Base-by-base conservation (phyloP, 805 yeast genomes). In the Starmerella floricola region DNA sequence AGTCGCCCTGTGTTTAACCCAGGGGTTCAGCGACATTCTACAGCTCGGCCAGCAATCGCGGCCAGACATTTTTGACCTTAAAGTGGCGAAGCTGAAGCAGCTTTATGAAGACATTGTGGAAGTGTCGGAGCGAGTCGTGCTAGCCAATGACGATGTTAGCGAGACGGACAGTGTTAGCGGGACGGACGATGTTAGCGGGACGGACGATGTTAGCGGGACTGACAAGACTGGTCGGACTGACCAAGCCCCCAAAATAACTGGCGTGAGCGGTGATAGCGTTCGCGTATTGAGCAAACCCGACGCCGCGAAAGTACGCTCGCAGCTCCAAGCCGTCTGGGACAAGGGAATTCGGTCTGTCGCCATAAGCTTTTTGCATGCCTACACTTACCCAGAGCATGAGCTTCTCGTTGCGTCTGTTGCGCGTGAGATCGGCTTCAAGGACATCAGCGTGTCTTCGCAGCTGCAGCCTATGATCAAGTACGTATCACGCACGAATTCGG, bases 31-130 rank as follows among this genome's bases (percentile, higher is more conserved):
- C 51, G 96, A 88, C 56, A 76, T 82, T 31, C 65, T 88, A 47
- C 62, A 68, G 2, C 87, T 88, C 51, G 97, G 97, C 2, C 86
- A 84, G 56, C 97, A 88, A 59, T 74, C 94, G 2, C 69, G 97
- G 54, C 97, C 97, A 2, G 69, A 78, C 52, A 85, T 88, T 40
- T 88, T 88, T 55, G 94, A 86, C 53, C 65, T 88, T 50, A 71
- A 81, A 5, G 83, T 87, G 34, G 65, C 69, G 38, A 82, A 78
- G 54, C 78, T 86, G 11, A 77, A 71, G 5, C 78, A 76, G 17
- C 66, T 88, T 26, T 86, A 85, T 54, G 77, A 78, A 39, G 59
- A 69, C 2, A 95, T 88, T 1, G 68, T 79, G 32, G 96, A 88
- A 60, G 67, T 88, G 32, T 94, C 86, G 55, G 97, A 88, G 61